Evolutionary conservation across 2,329 filamentous ascomycete genomes (phyloP).

Genomic region (Escovopsis sp.): DNA sequence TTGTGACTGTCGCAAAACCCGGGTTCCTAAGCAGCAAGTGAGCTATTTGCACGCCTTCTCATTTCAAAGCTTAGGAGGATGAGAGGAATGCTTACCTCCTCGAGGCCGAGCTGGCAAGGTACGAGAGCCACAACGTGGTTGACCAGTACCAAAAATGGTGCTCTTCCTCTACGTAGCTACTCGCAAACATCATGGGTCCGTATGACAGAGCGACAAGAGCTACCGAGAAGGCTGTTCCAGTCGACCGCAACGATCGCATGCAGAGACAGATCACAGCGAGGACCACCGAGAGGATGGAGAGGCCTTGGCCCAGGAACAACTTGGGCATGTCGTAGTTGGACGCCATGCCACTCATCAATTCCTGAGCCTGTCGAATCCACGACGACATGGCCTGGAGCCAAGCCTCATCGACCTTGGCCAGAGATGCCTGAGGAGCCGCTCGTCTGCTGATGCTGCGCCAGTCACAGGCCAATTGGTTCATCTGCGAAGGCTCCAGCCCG

Average conservation of each 20-base stretch:
- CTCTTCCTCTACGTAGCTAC: conserved; percentile 95
- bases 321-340: conserved; percentile 74
- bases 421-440: conserved; percentile 10
- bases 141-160: conserved; percentile 98
- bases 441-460: conserved; percentile 35
- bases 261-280: conserved; percentile 6
- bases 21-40: conserved; percentile 10
- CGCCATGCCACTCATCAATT: conserved; percentile 72
- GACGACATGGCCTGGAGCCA: conserved; percentile 30
- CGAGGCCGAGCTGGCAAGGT: conserved; percentile 34
- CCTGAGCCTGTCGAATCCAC: conserved; percentile 62
- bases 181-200: conserved; percentile 88
- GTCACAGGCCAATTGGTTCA: conserved; percentile 51
- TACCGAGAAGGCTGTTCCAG: conserved; percentile 25
- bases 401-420: conserved; percentile 17
- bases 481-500: conserved; percentile 19
- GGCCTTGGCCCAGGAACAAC: conserved; percentile 33
- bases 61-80: neutral
- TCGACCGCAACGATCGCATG: conserved; percentile 4
- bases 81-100: conserved; percentile 17
- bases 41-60: conserved; percentile 2
- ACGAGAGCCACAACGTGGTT: conserved; percentile 52
- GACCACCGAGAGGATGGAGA: conserved; percentile 20
- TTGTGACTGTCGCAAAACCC: conserved; percentile 17
- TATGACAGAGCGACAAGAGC: conserved; percentile 46